Base-by-base conservation (phyloP, 495 filamentous ascomycete genomes). In the Pseudevernia furfuracea region DNA sequence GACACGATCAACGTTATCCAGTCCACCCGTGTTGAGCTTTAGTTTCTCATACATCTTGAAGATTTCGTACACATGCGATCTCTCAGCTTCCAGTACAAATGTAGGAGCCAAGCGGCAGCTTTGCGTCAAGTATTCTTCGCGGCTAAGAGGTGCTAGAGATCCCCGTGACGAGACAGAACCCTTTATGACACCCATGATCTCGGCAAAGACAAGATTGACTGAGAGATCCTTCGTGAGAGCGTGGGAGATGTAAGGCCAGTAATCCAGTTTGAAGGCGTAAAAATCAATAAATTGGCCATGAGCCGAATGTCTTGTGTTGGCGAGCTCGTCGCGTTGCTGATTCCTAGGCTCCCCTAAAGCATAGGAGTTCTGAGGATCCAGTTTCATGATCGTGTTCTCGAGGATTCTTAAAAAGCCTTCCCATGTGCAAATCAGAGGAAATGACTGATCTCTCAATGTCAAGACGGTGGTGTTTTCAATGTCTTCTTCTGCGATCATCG, bases 141-240 rank as follows among this genome's bases (percentile, higher is more conserved):
- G 67, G 0, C 52, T 38, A 12, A 80, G 66, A 3, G 73, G 53
- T 43, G 25, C 48, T 19, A 80, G 62, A 3, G 64, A 63, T 23
- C 67, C 55, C 0, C 60, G 60, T 4, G 62, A 66, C 0, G 49
- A 68, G 0, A 61, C 55, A 0, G 74, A 79, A 12, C 78, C 78
- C 61, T 80, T 78, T 44, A 80, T 75, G 0, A 76, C 71, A 37
- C 78, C 77, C 74, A 80, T 73, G 9, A 80, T 80, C 32, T 80
- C 78, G 0, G 74, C 70, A 58, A 80, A 80, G 6, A 76, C 73
- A 11, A 78, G 71, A 28, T 74, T 70, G 0, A 59, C 44, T 11
- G 75, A 63, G 8, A 73, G 62, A 15, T 60, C 58, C 36, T 65
- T 58, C 3, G 36, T 71, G 2, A 71, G 23, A 2, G 6, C 23